Conservation (phyloP, 2,329 filamentous ascomycete genomes). For the Berkeleyomyces basicola region DNA sequence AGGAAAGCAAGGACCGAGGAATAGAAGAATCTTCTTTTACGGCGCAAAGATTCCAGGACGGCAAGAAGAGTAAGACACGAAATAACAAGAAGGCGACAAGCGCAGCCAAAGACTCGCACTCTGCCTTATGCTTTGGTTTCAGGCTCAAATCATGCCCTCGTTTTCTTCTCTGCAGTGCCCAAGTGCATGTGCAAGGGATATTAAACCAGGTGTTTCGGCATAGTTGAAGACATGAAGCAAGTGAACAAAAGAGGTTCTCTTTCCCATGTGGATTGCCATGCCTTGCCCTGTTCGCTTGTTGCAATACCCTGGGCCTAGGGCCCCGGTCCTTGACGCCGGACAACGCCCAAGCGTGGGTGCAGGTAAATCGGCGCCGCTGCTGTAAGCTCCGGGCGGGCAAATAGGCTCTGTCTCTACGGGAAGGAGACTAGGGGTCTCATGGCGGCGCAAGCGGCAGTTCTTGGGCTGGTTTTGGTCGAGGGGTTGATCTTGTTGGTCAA, state of each 20-base stretch:
- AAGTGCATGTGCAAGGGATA: neutral
- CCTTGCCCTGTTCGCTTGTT: neutral
- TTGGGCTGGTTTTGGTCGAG: neutral
- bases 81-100: neutral
- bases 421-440: neutral
- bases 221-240: neutral
- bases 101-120: neutral
- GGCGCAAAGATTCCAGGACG: neutral
- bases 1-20: neutral
- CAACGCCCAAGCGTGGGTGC: neutral
- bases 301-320: neutral
- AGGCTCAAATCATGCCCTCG: neutral
- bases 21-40: neutral
- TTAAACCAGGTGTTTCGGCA: neutral
- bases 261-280: neutral
- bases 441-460: neutral
- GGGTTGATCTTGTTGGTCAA: neutral
- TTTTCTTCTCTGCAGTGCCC: neutral
- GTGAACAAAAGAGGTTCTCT: neutral
- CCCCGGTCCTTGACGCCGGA: neutral
- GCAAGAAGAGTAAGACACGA: neutral
- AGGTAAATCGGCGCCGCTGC: neutral
- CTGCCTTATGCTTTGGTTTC: neutral
- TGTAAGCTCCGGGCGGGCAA: neutral
- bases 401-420: neutral